A percentile compares a stretch with the other conserved stretches of the same genome.
phyloP scores from a whole-genome alignment of 306 rosid genomes.

The Glycine tomentella region DNA sequence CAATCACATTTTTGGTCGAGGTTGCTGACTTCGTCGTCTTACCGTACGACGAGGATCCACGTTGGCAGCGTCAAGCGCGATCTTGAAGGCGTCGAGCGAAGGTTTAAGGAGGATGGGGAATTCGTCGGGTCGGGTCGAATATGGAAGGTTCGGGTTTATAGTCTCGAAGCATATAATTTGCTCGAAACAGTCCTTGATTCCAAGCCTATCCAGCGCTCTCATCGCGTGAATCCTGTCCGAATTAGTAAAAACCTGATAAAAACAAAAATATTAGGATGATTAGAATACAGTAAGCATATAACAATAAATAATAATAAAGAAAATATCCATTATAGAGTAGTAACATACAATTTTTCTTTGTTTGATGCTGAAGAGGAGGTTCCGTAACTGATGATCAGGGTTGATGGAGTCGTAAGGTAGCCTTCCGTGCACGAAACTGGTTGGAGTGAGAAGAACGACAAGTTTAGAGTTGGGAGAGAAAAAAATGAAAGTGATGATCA shows the following conservation, averaged over 20 bases:
- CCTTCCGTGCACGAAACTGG: conserved; percentile 91
- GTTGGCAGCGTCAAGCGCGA: conserved; percentile 60
- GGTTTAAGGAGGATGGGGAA: conserved; percentile 84
- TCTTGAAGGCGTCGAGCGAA: conserved; percentile 70
- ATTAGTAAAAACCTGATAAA: conserved; percentile 78
- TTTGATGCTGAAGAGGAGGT: conserved; percentile 60
- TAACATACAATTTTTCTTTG: conserved; percentile 74
- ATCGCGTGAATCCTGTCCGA: conserved; percentile 81
- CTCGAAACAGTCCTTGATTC: conserved; percentile 71
- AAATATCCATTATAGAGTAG: background rate
- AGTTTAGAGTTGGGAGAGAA: background rate
- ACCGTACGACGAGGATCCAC: conserved; percentile 84
- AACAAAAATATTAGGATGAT: background rate
- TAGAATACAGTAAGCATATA: background rate
- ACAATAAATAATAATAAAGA: background rate
- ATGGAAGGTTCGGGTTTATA: conserved; percentile 76
- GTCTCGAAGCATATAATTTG: conserved; percentile 87
- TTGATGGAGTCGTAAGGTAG: conserved; percentile 79
- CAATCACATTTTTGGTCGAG: no score
- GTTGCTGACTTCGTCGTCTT: background rate
- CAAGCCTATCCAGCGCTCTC: conserved; percentile 64
- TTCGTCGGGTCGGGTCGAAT: conserved; percentile 67
- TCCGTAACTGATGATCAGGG: conserved; percentile 69
- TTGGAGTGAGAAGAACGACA: background rate
- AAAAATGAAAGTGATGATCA: no score